Percentiles rank a stretch among this genome's conserved stretches.
Conservation (phyloP, 768 basidiomycete species). For the Auriscalpium vulgare region DNA sequence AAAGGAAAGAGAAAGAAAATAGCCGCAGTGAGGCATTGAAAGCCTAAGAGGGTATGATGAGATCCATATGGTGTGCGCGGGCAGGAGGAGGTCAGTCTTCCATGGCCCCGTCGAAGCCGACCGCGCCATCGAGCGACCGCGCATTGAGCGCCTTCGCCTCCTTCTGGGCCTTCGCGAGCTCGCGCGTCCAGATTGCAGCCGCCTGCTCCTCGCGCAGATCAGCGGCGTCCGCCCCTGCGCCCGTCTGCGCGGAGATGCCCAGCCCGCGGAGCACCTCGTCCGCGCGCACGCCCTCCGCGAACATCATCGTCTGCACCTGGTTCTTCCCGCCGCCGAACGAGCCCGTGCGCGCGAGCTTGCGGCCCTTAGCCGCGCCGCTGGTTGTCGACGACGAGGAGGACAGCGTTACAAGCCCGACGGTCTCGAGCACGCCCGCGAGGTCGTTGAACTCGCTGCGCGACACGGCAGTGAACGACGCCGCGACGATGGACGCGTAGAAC, state of each 20-base stretch:
- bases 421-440: conserved; percentile 64
- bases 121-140: conserved; percentile 9
- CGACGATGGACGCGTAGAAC: conserved; percentile 55
- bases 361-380: conserved; percentile 37
- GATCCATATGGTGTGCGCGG: no score
- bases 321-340: conserved; percentile 41
- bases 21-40: no score
- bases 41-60: no score
- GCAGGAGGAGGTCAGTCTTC: conserved; percentile 27
- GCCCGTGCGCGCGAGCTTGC: conserved; percentile 45
- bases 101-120: conserved; percentile 35
- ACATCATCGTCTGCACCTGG: conserved; percentile 38
- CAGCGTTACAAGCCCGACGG: conserved; percentile 52
- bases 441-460: conserved; percentile 74
- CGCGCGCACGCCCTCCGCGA: conserved; percentile 53
- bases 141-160: conserved; percentile 30
- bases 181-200: conserved; percentile 45
- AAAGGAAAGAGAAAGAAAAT: conserved; percentile 3
- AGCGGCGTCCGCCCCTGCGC: conserved; percentile 15
- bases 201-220: conserved; percentile 46
- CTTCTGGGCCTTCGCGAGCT: conserved; percentile 35
- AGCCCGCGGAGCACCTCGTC: conserved; percentile 70
- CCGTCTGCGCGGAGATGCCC: conserved; percentile 33
- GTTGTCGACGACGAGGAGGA: conserved; percentile 26
- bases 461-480: conserved; percentile 51